Percentiles rank a stretch among this genome's conserved stretches.
Conservation (phyloP, 768 basidiomycete genomes). For the Mrakia blollopis region DNA sequence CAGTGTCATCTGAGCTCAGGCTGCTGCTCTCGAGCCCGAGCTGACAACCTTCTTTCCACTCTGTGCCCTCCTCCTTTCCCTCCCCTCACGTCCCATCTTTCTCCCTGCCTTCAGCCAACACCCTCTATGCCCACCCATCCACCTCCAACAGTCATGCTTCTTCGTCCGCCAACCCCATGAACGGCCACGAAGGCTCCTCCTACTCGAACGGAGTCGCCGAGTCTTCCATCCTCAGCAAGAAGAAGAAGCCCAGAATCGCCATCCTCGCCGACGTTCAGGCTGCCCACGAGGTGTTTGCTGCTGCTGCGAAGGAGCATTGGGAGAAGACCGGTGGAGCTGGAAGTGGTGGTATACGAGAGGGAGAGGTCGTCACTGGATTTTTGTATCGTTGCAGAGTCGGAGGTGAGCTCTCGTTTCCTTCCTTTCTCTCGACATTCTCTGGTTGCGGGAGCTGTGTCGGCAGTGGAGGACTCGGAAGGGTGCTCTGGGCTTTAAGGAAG, state of each 20-base stretch:
- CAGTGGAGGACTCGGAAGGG: neutral
- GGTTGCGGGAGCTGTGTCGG: neutral
- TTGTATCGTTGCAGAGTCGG: constrained; percentile 30
- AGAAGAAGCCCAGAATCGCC: constrained; percentile 21
- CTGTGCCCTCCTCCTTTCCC: neutral
- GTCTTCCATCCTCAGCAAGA: neutral
- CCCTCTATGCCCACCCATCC: constrained; percentile 2
- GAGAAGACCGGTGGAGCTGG: constrained; percentile 24
- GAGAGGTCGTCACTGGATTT: constrained; percentile 32
- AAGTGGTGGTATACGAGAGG: constrained; percentile 25
- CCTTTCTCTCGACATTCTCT: neutral
- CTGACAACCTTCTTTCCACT: neutral
- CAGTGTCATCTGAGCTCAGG: no score
- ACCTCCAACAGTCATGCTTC: neutral
- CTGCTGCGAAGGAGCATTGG: constrained; percentile 30
- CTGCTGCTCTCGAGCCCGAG: no score
- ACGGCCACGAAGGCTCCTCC: neutral
- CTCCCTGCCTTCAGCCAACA: neutral
- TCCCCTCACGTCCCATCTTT: neutral
- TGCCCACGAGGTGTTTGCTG: constrained; percentile 24
- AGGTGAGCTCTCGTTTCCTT: constrained; percentile 15
- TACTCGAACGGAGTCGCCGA: neutral
- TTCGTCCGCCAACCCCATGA: neutral
- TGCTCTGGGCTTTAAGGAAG: no score
- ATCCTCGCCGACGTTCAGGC: constrained; percentile 33